Evolutionary conservation across 768 basidiomycete species (phyloP), one percentile per base, ranked within the genome.

Genomic region (Naematelia aurantialba): DNA sequence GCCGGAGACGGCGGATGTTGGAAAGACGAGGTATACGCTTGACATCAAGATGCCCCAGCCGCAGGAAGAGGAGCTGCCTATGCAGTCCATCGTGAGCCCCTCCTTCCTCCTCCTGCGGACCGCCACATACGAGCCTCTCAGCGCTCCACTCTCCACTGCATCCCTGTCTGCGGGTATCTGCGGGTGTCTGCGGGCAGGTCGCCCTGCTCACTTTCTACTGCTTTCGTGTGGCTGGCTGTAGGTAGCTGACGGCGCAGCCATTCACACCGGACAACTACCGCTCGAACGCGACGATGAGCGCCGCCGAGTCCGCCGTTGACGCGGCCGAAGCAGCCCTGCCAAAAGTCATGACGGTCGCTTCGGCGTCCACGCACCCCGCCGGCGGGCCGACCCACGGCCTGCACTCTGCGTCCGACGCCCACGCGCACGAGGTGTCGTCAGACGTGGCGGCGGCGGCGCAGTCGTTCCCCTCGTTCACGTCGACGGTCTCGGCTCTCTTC

Each of bases 201-300:
- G n/a, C n/a, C n/a, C n/a, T n/a, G n/a, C n/a, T n/a, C 34, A 39
- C 34, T 39, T 39, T 21, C 39, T 45, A n/a, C n/a, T n/a, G n/a
- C n/a, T n/a, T n/a, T n/a, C n/a, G n/a, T n/a, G n/a, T n/a, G n/a
- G n/a, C n/a, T n/a, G n/a, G n/a, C n/a, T n/a, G n/a, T n/a, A 52
- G 57, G 45, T 14, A 39, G 4, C 57, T 58, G 49, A 58, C 50
- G 25, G 10, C 21, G 10, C 66, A 87, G 85, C 86, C 86, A 10
- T 82, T 81, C 70, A 69, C 81, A 1, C 82, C 81, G 30, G 85
- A 87, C 78, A 81, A 84, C 65, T 85, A 83, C 81, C 78, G 81
- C 42, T 82, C 84, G 0, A 79, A 80, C 34, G 34, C 34, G 34
- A 8, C 17, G 17, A 8, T 39, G 34, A 17, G 17, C 8, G 17